Conservation (phyloP, 176 grass and related monocot species). For the Musa itinerans region DNA sequence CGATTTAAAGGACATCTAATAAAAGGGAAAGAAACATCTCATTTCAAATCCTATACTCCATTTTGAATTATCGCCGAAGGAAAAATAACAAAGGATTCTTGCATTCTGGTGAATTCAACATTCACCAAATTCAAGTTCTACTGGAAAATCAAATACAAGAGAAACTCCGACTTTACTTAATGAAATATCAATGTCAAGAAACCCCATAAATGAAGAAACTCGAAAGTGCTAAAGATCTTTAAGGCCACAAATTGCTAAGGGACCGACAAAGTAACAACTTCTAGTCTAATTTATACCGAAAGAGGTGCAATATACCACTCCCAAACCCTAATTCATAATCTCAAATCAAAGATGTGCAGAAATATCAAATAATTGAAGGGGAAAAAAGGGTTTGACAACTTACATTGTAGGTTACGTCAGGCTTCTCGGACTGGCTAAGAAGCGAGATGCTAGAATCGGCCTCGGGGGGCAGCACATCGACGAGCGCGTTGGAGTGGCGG, state of each 20-base stretch:
- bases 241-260: background rate
- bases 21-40: background rate
- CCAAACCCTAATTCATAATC: slow-evolving; percentile 6
- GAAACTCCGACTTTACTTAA: background rate
- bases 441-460: slow-evolving; percentile 94
- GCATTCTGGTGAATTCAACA: background rate
- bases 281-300: background rate
- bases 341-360: background rate
- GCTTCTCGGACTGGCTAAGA: slow-evolving; percentile 76
- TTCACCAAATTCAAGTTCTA: background rate
- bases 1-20: background rate
- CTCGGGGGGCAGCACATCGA: slow-evolving; percentile 85
- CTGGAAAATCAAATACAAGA: background rate
- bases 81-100: background rate
- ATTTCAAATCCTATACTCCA: background rate
- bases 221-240: too few species aligned
- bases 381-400: slow-evolving; percentile 14
- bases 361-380: background rate
- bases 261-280: background rate
- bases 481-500: slow-evolving; percentile 82
- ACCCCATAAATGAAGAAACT: background rate
- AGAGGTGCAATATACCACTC: background rate
- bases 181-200: background rate
- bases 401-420: slow-evolving; percentile 69
- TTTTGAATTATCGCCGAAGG: background rate